Base-by-base conservation (phyloP, 2,329 filamentous ascomycete species). In the Cryphonectria parasitica region DNA sequence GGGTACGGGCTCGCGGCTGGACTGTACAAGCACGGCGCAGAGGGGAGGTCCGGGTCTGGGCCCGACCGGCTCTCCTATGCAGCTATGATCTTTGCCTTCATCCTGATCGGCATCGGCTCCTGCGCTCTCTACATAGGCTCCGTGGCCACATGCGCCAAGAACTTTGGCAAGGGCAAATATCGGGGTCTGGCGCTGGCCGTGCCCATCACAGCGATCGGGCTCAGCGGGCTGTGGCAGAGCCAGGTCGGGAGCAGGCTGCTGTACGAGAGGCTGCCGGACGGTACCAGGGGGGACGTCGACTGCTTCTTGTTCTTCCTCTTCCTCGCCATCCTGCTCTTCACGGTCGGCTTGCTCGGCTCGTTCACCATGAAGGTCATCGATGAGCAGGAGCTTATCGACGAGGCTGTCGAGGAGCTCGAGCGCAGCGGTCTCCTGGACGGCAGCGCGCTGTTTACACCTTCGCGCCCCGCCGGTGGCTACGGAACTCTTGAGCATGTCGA, bases 121-220 rank as follows among this genome's bases (percentile, higher is more conserved):
- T 93, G 92, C 74, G 89, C 89, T 79, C 94, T 98, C 89, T 99
- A 98, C 80, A 86, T 98, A 69, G 88, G 91, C 66, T 91, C 94
- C 1, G 91, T 99, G n/a, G 95, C 95, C 8, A 97, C 95, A 0
- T 97, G 94, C 78, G 96, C 96, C 49, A 99, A 99, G 89, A 99
- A 98, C 82, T 99, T 98, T 82, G 95, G 95, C 64, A 90, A 92
- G 72, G 94, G 94, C 4, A 92, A 91, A 77, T 91, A 97, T 77
- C 92, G 95, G 76, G 96, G 96, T 0, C 83, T 99, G 66, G 95
- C 97, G 72, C 86, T 99, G 69, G 95, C 95, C 1, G 86, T 93
- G 71, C 96, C 96, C 1, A 98, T 98, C 79, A 94, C 96, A 0
- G 91, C 93, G 8, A 97, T 98, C 79, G 96, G 96, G 0, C 81